Conservation (phyloP, 1,284 basidiomycete genomes). For the Trametes hirsuta region DNA sequence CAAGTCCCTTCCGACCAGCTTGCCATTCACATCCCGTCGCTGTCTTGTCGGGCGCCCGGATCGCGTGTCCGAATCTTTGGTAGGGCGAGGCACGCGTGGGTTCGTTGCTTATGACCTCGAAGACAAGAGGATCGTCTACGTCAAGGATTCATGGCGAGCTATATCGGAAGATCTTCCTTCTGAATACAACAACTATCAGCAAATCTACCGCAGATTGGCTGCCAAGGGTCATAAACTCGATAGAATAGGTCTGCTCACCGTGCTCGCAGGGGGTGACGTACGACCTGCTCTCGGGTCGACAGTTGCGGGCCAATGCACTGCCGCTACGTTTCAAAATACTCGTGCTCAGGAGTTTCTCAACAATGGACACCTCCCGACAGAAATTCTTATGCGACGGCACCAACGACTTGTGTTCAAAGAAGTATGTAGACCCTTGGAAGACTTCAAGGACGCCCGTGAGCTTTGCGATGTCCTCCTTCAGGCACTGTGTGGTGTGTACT, state of each 20-base stretch:
- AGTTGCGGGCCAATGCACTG: too few species aligned
- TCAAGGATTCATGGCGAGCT: conserved; percentile 7
- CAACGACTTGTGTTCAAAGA: neutral
- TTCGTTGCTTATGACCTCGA: neutral
- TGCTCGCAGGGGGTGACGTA: too few species aligned
- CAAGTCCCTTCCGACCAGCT: neutral
- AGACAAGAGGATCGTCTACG: neutral
- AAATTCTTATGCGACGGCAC: neutral
- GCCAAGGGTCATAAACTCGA: too few species aligned
- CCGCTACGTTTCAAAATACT: too few species aligned
- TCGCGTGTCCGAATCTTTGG: neutral
- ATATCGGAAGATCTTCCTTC: neutral
- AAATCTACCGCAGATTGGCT: too few species aligned
- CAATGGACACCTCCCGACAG: too few species aligned
- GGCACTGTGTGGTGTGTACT: too few species aligned
- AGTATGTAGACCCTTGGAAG: neutral
- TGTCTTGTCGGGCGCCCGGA: neutral
- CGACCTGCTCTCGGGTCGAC: too few species aligned
- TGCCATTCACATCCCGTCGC: neutral
- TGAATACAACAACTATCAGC: neutral
- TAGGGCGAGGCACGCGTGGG: neutral
- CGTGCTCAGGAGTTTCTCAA: too few species aligned
- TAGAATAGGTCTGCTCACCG: too few species aligned
- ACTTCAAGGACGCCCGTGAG: neutral
- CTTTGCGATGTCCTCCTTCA: neutral